These are phyloP conservation scores for Bruguiera gymnorhiza DNA, from an alignment of 345 rosid species.

Conservation along the genomic window DNA sequence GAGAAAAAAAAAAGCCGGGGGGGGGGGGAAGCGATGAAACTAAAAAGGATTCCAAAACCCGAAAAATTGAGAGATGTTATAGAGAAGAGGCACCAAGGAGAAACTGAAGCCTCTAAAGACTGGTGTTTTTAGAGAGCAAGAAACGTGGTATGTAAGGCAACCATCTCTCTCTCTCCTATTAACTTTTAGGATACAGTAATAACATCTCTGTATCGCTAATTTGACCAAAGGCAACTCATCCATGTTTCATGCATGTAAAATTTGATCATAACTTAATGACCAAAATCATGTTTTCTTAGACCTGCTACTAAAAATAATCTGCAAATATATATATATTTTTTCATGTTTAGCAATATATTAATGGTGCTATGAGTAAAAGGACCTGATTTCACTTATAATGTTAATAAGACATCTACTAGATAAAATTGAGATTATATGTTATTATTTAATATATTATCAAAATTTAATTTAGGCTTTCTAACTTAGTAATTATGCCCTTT, in stretches of 20 bases:
- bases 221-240: background rate
- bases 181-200: background rate
- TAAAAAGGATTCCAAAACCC: constrained; percentile 9
- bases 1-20: constrained; percentile 18
- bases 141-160: constrained; percentile 64
- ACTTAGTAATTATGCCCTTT: no score
- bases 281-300: no score
- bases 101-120: constrained; percentile 37
- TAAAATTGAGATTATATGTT: no score
- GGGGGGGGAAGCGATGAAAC: constrained; percentile 35
- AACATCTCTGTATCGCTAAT: background rate
- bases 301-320: no score
- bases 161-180: constrained; percentile 9
- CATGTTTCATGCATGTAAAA: background rate
- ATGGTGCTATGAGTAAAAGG: no score
- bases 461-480: no score
- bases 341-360: no score
- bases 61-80: constrained; percentile 26
- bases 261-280: background rate
- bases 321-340: no score
- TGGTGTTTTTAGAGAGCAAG: constrained; percentile 35
- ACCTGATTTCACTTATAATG: no score
- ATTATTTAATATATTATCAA: no score
- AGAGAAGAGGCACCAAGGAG: constrained; percentile 15
- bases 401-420: no score